phyloP scores from a whole-genome alignment of 2,329 filamentous ascomycete genomes.

The Cladophialophora exuberans region DNA sequence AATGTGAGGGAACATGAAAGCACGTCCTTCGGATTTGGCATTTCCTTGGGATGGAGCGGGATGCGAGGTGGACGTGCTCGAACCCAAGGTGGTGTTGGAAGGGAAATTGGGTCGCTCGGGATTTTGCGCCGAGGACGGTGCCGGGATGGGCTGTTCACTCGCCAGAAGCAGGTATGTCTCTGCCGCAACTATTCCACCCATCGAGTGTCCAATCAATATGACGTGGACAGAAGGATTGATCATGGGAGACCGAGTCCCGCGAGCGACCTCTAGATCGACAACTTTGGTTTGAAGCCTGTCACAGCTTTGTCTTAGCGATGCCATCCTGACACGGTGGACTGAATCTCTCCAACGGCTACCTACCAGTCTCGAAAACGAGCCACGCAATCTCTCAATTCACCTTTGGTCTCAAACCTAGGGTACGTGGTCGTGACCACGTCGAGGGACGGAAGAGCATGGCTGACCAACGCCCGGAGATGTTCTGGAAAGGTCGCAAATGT shows the following conservation, averaged over 20 bases:
- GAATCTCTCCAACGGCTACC: conserved; percentile 18
- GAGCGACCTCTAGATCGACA: conserved; percentile 89
- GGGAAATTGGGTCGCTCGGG: conserved; percentile 30
- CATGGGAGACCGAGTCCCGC: conserved; percentile 78
- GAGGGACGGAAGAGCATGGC: conserved; percentile 47
- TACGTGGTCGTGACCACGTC: conserved; percentile 48
- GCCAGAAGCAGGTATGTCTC: conserved; percentile 80
- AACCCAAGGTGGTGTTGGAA: conserved; percentile 31
- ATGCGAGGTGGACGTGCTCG: conserved; percentile 29
- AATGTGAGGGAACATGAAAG: conserved; percentile 89
- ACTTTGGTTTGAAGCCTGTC: conserved; percentile 83
- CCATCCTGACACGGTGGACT: not conserved
- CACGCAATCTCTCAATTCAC: conserved; percentile 51
- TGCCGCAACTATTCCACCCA: conserved; percentile 91
- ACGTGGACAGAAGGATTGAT: conserved; percentile 83
- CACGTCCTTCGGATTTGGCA: conserved; percentile 26
- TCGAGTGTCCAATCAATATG: conserved; percentile 83
- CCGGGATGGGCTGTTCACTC: conserved; percentile 61
- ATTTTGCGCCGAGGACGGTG: conserved; percentile 36
- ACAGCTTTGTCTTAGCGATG: conserved; percentile 1
- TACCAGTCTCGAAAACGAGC: conserved; percentile 53
- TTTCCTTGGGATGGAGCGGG: conserved; percentile 26
- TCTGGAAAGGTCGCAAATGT: conserved; percentile 53
- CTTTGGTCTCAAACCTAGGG: conserved; percentile 54
- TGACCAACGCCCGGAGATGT: conserved; percentile 45